These are phyloP conservation scores for Cordia subcordata DNA, from an alignment of 257 asterid species.

Conservation along the genomic window DNA sequence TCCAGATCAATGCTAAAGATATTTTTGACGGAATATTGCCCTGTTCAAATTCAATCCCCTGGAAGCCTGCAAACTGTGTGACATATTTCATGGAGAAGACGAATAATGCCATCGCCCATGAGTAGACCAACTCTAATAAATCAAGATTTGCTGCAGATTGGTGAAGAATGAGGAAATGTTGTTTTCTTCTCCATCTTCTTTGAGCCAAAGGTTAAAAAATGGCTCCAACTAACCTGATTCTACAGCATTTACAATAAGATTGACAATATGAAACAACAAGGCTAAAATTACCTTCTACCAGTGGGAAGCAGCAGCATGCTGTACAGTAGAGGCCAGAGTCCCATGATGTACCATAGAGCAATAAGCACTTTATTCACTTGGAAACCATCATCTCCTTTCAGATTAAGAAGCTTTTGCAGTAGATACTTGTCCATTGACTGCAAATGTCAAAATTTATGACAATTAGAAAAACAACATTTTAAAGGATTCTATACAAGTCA, in stretches of 20 bases:
- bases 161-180: no score
- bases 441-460: conserved; percentile 8
- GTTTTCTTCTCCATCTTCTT: no score
- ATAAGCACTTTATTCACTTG: conserved; percentile 73
- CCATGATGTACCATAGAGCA: conserved; percentile 86
- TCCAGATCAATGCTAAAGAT: no score
- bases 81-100: no score
- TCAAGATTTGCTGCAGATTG: no score
- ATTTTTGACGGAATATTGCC: no score
- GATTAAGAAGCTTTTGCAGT: conserved; percentile 63
- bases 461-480: not conserved
- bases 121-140: no score
- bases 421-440: conserved; percentile 73
- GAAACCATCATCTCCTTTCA: conserved; percentile 92
- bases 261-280: not conserved
- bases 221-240: no score
- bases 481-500: not conserved
- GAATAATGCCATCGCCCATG: no score
- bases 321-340: conserved; percentile 79
- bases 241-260: not conserved
- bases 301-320: conserved; percentile 85
- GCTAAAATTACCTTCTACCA: conserved; percentile 63
- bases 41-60: no score
- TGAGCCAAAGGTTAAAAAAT: no score
- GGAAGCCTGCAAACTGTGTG: no score